Evolutionary conservation across 768 basidiomycete species (phyloP), one percentile per base, ranked within the genome.

Genomic region (Dendrothele bispora): DNA sequence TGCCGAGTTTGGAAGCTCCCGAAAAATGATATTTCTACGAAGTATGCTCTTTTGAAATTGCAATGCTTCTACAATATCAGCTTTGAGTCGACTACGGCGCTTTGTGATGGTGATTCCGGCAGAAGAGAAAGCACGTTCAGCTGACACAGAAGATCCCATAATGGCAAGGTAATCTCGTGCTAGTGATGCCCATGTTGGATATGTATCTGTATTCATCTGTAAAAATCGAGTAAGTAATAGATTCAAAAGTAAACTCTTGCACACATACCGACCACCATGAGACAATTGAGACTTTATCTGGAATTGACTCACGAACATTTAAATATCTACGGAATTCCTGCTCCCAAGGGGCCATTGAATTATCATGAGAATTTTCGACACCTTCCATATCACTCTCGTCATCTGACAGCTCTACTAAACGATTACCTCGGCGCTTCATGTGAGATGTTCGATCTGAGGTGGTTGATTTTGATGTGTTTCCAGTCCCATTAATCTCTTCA

Each of bases 121-220:
- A 4, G 60, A 55, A 1, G 65, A 74, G 51, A 75, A 75, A 5
- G 68, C 70, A 10, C 57, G 59, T 51, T 74, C 66, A 55, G 64
- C 68, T 5, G 70, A 71, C 7, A 73, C 69, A 0, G 63, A 67
- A 0, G 64, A 65, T 6, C 65, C 64, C 66, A 71, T 70, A 21
- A 74, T 62, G 2, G 66, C 36, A 6, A 74, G 59, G 22, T 67
- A 65, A 43, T 73, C 70, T 7, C 55, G 46, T 4, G 71, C 68
- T 1, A 73, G 55, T 0, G 65, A 66, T 0, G 61, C 62, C 69
- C 67, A 72, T 1, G 59, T 58, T 2, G 62, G 67, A 50, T 65
- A 65, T 2, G 54, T 47, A 3, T 34, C 27, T 6, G 56, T 30
- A 52, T 69, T 64, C 1, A 50, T 18, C 63, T 65, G 25, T 21